Evolutionary conservation across 208 protist genomes (phyloP).

Genomic region (Porcisia hertigi): DNA sequence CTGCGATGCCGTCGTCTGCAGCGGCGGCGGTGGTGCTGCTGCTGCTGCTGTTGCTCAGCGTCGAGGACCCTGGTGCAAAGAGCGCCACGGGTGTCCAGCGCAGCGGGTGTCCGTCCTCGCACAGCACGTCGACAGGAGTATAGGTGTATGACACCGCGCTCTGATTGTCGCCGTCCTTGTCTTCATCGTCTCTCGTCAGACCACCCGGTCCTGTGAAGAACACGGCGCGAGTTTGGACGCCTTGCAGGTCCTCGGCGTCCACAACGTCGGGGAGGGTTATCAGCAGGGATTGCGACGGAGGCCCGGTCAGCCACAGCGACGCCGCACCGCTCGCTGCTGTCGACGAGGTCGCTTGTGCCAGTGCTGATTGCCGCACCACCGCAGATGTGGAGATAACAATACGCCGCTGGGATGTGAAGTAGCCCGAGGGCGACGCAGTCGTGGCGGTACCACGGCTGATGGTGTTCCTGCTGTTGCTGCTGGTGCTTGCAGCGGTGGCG

Average conservation of each 20-base stretch:
- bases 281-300: slow-evolving; percentile 36
- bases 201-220: slow-evolving; percentile 52
- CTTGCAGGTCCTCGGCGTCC: slow-evolving; percentile 66
- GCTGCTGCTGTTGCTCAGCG: neutral
- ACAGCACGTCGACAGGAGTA: slow-evolving; percentile 1
- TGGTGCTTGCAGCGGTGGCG: neutral
- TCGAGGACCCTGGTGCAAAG: slow-evolving; percentile 18
- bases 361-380: slow-evolving; percentile 39
- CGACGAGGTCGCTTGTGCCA: neutral
- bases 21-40: neutral
- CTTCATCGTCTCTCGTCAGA: slow-evolving; percentile 5
- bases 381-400: slow-evolving; percentile 63
- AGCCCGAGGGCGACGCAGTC: slow-evolving; percentile 14
- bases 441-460: neutral
- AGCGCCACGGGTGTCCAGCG: slow-evolving; percentile 19
- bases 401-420: slow-evolving; percentile 41
- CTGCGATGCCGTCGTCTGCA: neutral
- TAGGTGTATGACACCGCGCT: slow-evolving; percentile 14
- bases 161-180: slow-evolving; percentile 8
- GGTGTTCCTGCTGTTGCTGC: neutral
- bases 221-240: slow-evolving; percentile 63
- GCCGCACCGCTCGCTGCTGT: slow-evolving; percentile 34
- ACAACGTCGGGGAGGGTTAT: slow-evolving; percentile 77
- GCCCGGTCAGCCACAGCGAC: slow-evolving; percentile 41
- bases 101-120: slow-evolving; percentile 15